A percentile compares a stretch with the other conserved stretches of the same genome.
phyloP scores from a whole-genome alignment of 805 yeast species.

The Ogataea haglerorum region DNA sequence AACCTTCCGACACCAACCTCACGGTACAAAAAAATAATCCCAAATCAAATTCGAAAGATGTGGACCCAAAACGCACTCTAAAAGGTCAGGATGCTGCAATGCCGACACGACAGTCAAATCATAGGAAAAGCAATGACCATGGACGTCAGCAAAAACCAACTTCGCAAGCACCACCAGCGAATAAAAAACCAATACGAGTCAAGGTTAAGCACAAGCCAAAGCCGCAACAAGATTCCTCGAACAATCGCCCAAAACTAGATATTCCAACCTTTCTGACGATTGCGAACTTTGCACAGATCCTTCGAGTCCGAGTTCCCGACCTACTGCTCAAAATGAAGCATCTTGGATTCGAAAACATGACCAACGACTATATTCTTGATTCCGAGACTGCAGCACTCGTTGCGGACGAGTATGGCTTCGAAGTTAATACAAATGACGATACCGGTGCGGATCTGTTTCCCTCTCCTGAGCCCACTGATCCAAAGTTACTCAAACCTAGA shows the following conservation, averaged over 20 bases:
- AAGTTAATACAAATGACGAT: slow-evolving; percentile 53
- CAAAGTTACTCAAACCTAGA: slow-evolving; percentile 52
- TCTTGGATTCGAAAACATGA: slow-evolving; percentile 69
- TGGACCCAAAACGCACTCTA: too few species aligned
- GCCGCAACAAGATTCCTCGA: neutral
- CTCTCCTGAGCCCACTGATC: slow-evolving; percentile 47
- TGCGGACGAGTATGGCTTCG: slow-evolving; percentile 85
- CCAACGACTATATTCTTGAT: slow-evolving; percentile 79
- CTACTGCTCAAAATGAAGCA: slow-evolving; percentile 55
- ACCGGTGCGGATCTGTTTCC: slow-evolving; percentile 60
- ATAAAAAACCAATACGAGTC: neutral
- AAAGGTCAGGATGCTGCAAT: too few species aligned
- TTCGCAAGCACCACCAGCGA: neutral
- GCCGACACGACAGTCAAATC: too few species aligned
- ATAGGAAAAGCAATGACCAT: too few species aligned
- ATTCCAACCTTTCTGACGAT: slow-evolving; percentile 80
- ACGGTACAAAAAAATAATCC: neutral
- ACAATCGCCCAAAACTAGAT: slow-evolving; percentile 26
- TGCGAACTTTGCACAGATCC: slow-evolving; percentile 68
- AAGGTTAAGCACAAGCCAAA: slow-evolving; percentile 9
- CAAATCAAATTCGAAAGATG: too few species aligned
- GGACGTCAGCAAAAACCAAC: too few species aligned
- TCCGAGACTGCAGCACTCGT: slow-evolving; percentile 81
- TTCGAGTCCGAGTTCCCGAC: slow-evolving; percentile 61
- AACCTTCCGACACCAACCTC: neutral